These are phyloP conservation scores for Meira nashicola DNA, from an alignment of 1,284 basidiomycete genomes.

Conservation along the genomic window DNA sequence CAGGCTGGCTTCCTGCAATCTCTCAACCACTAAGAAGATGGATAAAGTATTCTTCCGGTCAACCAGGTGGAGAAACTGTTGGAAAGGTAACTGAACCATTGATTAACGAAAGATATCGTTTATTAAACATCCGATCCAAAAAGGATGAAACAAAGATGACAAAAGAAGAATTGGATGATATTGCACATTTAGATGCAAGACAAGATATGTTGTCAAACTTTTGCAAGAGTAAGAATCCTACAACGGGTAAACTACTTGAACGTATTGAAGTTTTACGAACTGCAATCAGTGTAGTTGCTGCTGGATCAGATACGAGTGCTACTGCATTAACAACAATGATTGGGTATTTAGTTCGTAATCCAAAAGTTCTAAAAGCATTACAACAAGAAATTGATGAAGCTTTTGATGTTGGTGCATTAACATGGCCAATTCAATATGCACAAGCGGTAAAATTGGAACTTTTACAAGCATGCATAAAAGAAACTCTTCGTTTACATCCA, in stretches of 20 bases:
- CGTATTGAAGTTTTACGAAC: slow-evolving; percentile 27
- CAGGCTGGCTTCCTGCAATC: slow-evolving; percentile 25
- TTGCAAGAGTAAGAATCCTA: slow-evolving; percentile 30
- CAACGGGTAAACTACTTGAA: slow-evolving; percentile 22
- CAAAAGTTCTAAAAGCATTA: slow-evolving; percentile 28
- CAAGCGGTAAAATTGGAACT: slow-evolving; percentile 35
- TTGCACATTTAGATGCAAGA: slow-evolving; percentile 18
- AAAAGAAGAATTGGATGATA: slow-evolving; percentile 24
- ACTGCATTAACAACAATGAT: slow-evolving; percentile 39
- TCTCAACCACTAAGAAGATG: slow-evolving; percentile 22
- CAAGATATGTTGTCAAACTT: slow-evolving; percentile 39
- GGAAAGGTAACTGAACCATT: slow-evolving; percentile 26
- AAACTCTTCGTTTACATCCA: slow-evolving; percentile 47
- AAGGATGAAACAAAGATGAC: background rate
- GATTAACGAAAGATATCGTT: slow-evolving; percentile 25
- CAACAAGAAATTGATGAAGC: slow-evolving; percentile 39
- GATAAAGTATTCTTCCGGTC: slow-evolving; percentile 24
- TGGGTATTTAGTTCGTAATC: slow-evolving; percentile 39
- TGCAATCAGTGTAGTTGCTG: slow-evolving; percentile 30
- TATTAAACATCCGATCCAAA: background rate
- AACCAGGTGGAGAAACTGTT: slow-evolving; percentile 33
- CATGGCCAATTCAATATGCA: slow-evolving; percentile 34
- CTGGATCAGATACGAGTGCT: slow-evolving; percentile 46
- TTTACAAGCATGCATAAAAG: slow-evolving; percentile 49
- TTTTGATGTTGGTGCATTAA: slow-evolving; percentile 26